Evolutionary conservation across 805 yeast genomes (phyloP), one percentile per base, ranked within the genome.

Genomic region (Candida dajiaensis): DNA sequence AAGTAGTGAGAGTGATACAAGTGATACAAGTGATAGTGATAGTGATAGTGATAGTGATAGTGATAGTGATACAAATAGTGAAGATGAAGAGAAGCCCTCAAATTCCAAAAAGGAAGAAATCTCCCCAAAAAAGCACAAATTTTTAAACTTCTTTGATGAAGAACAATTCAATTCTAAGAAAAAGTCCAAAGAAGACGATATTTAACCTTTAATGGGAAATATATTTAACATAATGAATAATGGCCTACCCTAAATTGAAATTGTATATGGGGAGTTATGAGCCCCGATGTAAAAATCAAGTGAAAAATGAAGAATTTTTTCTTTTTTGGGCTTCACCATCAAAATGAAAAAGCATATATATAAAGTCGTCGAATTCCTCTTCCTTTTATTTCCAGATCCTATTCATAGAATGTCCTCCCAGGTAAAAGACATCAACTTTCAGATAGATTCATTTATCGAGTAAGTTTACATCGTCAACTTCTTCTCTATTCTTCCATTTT

Each of bases 381-480:
- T n/a, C n/a, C n/a, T n/a, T n/a, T n/a, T n/a, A n/a, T n/a, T n/a
- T n/a, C n/a, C 20, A 33, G 36, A 16, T 16, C 20, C 38, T 12
- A 18, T 20, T 10, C 22, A 22, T n/a, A 26, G 19, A 29, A 52
- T 53, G 57, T 53, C 59, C 8, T 44, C 56, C 5, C 54, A 50
- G 37, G 42, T 37, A 11, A 55, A 56, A 35, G 76, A 72, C 33
- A 59, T 70, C 40, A 67, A 67, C 53, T 63, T 65, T 39, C 70
- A 68, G 25, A 65, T 72, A 37, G 74, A 73, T 48, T 54, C 73
- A 1, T 73, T 73, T 49, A 63, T 72, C 13, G 74, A 74, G 56
- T 63, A 48, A 15, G 67, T 50, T 7, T 4, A 4, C 15, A 16
- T 11, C 6, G 0, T 6, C 9, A 6, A 6, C 11, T 11, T 38